Base-by-base conservation (phyloP, 306 rosid genomes). In the Dryas alaskensis region DNA sequence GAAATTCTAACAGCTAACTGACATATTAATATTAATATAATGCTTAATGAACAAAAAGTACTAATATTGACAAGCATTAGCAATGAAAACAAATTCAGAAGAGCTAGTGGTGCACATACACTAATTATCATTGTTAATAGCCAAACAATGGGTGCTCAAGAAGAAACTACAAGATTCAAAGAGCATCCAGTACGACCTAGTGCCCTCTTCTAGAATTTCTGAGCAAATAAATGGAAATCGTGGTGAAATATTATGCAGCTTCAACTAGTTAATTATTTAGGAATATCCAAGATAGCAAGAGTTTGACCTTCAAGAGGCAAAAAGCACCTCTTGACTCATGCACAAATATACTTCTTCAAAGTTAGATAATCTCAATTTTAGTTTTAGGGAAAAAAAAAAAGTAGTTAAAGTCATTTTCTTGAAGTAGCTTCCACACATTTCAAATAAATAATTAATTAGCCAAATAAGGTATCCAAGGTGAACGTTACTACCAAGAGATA, bases 401-500 rank as follows among this genome's bases (percentile, higher is more conserved):
- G 39, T n/a, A 9, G 40, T 37, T 31, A 39, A 13, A 67, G 72
- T 49, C 47, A 13, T 46, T 65, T 40, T 44, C 39, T 65, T 17
- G 2, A 45, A 53, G 22, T 53, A 22, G 9, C n/a, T 50, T 53
- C 6, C 59, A 6, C 59, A n/a, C 8, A 5, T 6, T 6, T 11
- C 59, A 53, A 53, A 6, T 8, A 53, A 45, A 53, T n/a, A 17
- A 54, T 17, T 17, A 73, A 59, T 39, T 19, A 79, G 27, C 40
- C 72, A 39, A 17, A n/a, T 22, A 54, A 61, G 59, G 12, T 47
- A 68, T 65, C 37, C 4, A 75, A 65, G 58, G 16, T 8, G 39
- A 40, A 70, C 50, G 60, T 53, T 73, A 55, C 60, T 50, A 75
- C 42, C 6, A 66, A 54, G 67, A 75, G 78, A 31, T 66, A 49